These are phyloP conservation scores for Papiliotrema laurentii DNA, from an alignment of 1,284 basidiomycete genomes.

Conservation along the genomic window DNA sequence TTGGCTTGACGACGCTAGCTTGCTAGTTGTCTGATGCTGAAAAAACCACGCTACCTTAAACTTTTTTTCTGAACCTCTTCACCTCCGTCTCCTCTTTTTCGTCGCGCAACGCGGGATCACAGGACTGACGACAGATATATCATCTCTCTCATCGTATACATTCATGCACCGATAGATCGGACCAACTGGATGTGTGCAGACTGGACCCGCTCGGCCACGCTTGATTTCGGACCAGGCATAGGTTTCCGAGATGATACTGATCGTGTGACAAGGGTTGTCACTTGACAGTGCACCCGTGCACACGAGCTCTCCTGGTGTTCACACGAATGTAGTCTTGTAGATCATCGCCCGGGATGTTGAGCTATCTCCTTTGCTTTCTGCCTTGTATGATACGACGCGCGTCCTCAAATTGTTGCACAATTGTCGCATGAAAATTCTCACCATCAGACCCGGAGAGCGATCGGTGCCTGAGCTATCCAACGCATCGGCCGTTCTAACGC, in stretches of 20 bases:
- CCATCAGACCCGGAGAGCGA: too few species aligned
- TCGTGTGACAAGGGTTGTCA: too few species aligned
- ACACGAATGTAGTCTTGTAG: too few species aligned
- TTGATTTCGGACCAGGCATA: not conserved
- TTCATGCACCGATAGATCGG: not conserved
- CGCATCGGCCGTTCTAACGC: too few species aligned
- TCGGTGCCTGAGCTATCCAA: too few species aligned
- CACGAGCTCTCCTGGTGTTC: too few species aligned
- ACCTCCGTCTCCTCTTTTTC: not conserved
- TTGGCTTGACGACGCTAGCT: slow-evolving; percentile 43
- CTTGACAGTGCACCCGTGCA: too few species aligned
- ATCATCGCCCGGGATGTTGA: too few species aligned
- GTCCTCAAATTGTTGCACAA: too few species aligned
- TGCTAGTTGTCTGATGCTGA: slow-evolving; percentile 36
- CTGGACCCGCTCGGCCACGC: not conserved
- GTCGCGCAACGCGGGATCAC: not conserved
- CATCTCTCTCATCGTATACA: not conserved
- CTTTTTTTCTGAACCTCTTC: slow-evolving; percentile 29
- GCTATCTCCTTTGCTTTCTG: too few species aligned
- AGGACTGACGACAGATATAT: slow-evolving; percentile 1
- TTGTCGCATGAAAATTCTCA: too few species aligned
- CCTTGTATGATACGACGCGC: too few species aligned
- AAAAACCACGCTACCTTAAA: slow-evolving; percentile 49
- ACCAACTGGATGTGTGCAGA: not conserved
- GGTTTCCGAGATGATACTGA: not conserved